Conservation (phyloP, 768 basidiomycete species). For the Mycena pura region DNA sequence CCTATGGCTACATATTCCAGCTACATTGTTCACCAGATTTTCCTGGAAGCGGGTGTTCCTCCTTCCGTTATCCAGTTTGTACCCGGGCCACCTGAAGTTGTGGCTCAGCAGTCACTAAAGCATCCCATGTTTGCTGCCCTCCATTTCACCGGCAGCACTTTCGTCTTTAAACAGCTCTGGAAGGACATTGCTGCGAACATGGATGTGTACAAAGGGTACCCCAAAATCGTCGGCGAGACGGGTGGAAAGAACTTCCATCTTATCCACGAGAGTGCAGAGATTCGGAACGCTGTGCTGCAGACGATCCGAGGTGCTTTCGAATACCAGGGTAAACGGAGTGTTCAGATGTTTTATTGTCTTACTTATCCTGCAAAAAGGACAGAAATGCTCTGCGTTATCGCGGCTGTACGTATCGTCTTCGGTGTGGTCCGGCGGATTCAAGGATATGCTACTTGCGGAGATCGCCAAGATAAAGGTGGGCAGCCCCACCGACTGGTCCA, state of each 20-base stretch:
- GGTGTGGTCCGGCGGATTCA: constrained; percentile 88
- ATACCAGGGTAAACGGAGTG: constrained; percentile 74
- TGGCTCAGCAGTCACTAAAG: constrained; percentile 75
- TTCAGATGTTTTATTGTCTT: neutral
- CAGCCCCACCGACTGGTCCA: constrained; percentile 70
- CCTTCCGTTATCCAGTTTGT: constrained; percentile 97
- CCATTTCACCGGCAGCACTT: constrained; percentile 96
- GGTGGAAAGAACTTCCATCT: constrained; percentile 99
- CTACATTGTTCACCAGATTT: constrained; percentile 89
- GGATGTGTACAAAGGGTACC: constrained; percentile 88
- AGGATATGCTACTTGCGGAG: constrained; percentile 75
- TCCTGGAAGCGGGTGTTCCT: constrained; percentile 93
- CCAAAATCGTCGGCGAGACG: constrained; percentile 96
- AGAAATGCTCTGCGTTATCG: constrained; percentile 97
- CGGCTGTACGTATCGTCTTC: constrained; percentile 89
- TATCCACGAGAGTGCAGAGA: constrained; percentile 85
- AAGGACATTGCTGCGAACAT: constrained; percentile 91
- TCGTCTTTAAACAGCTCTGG: constrained; percentile 95
- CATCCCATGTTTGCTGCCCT: constrained; percentile 85
- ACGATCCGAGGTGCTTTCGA: constrained; percentile 90
- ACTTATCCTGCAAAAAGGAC: constrained; percentile 54
- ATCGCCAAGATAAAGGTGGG: constrained; percentile 89
- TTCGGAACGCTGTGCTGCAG: constrained; percentile 90
- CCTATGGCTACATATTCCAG: constrained; percentile 95
- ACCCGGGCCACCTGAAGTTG: constrained; percentile 86